Percentiles rank a stretch among this genome's conserved stretches.
Evolutionary conservation across 306 rosid species (phyloP).

Genomic region (Vachellia collinsii): DNA sequence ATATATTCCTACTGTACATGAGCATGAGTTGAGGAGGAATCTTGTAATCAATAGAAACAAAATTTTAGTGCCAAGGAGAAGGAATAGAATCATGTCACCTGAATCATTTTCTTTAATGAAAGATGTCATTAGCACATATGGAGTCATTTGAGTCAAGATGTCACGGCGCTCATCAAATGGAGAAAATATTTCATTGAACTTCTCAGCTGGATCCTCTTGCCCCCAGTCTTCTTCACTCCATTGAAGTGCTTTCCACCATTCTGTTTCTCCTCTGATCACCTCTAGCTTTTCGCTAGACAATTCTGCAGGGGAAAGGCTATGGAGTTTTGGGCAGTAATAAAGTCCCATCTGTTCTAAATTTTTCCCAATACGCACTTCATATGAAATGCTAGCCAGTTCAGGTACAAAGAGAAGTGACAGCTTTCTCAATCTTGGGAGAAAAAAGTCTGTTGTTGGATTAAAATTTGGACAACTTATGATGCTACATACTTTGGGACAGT

Average conservation of each 20-base stretch:
- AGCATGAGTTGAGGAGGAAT: not conserved
- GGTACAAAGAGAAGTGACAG: too few species aligned
- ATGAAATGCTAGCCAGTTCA: too few species aligned
- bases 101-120: not conserved
- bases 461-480: not conserved
- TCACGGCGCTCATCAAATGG: not conserved
- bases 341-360: too few species aligned
- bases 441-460: not conserved
- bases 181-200: not conserved
- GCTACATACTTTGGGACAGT: not conserved
- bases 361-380: too few species aligned
- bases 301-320: not conserved
- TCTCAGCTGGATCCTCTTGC: not conserved
- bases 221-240: slow-evolving; percentile 9
- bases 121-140: not conserved
- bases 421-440: not conserved
- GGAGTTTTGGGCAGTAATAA: slow-evolving; percentile 10
- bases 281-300: not conserved
- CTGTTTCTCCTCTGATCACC: not conserved
- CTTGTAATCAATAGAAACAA: too few species aligned
- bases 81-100: not conserved
- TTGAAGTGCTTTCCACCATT: slow-evolving; percentile 16
- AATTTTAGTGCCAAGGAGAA: too few species aligned
- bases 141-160: not conserved
- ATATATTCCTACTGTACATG: not conserved